Base-by-base conservation (phyloP, 2,329 filamentous ascomycete species). In the Aspergillus ustus region DNA sequence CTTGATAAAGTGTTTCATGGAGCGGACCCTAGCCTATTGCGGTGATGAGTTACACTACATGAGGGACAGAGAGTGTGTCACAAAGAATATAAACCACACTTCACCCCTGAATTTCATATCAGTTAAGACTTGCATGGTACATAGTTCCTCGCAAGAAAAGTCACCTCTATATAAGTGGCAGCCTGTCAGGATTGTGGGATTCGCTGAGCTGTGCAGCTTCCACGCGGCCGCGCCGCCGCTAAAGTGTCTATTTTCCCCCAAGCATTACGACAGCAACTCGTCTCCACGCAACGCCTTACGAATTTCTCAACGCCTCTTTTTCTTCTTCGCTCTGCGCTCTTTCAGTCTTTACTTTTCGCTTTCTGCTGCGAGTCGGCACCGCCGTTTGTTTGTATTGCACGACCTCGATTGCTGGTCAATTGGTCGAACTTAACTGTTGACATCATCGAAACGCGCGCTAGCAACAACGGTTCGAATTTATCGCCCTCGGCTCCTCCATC, bases 21-120 rank as follows among this genome's bases (percentile, higher is more conserved):
- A 28, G 59, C 17, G 50, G 54, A 63, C 61, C 63, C 25, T 64
- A 49, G 19, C 62, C 58, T 19, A 37, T 64, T 66, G 60, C 64
- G 60, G 62, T 48, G 44, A 17, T 13, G 50, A 49, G 49, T 57
- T 56, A 48, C 59, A 58, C 55, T 28, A 52, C 53, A 50, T 7
- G 19, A 51, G 17, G 22, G 4, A 29, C 34, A 5, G 8, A 15
- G n/a, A 52, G n/a, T n/a, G n/a, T 52, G 57, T 60, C 57, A 59
- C 34, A 54, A 28, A 25, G 34, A 13, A 49, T 61, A 61, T 57
- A 61, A 61, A 52, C 53, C 40, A 48, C 53, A 43, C 44, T 44
- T 20, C 11, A 22, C 54, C 59, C 59, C 59, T 57, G 59, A 52
- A 45, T 40, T 20, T 54, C 34, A 4, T 20, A 53, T 48, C 25